Evolutionary conservation across 2,329 filamentous ascomycete genomes (phyloP), one percentile per base, ranked within the genome.

Genomic region (Pyricularia pennisetigena): DNA sequence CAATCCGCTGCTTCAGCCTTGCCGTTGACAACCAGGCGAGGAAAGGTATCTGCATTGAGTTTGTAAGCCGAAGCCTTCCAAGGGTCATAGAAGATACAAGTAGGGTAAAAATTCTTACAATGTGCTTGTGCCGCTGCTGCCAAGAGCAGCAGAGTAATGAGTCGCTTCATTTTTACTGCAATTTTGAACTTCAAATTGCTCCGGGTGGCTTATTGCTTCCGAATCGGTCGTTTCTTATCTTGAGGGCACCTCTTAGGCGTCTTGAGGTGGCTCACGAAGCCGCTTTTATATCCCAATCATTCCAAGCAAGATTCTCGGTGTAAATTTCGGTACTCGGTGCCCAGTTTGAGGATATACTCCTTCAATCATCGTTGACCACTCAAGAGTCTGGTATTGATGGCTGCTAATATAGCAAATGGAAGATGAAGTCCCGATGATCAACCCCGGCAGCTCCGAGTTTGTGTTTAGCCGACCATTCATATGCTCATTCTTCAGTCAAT

Each of bases 11-110:
- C 73, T 35, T 79, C 76, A 41, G 75, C 49, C 63, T 74, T 71
- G 59, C 76, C 76, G 32, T 79, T 74, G 67, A 78, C 72, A 7
- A 78, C 75, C 2, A 78, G 75, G 54, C 75, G 70, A 0, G 76
- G 76, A 69, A 78, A 78, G 2, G 77, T 78, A 66, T 78, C 77
- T 78, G 32, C 16, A 23, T n/a, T 23, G 14, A 26, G 10, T 61
- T 29, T 4, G 20, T 64, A 16, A 26, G 64, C 41, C 12, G 26
- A 8, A 6, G 64, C 3, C 7, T 8, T 14, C 10, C 35, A 28
- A 6, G 14, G 14, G 35, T 12, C 16, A 20, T 5, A 54, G 65
- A 32, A 68, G 59, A n/a, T 6, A 67, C n/a, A 12, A 9, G 8
- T 0, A 16, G 4, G 41, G 5, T 20, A 5, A 54, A 20, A n/a